A percentile compares a stretch with the other conserved stretches of the same genome.
These are phyloP conservation scores for Herpetomonas tarakana DNA, from an alignment of 208 protist genomes.

Conservation along the genomic window DNA sequence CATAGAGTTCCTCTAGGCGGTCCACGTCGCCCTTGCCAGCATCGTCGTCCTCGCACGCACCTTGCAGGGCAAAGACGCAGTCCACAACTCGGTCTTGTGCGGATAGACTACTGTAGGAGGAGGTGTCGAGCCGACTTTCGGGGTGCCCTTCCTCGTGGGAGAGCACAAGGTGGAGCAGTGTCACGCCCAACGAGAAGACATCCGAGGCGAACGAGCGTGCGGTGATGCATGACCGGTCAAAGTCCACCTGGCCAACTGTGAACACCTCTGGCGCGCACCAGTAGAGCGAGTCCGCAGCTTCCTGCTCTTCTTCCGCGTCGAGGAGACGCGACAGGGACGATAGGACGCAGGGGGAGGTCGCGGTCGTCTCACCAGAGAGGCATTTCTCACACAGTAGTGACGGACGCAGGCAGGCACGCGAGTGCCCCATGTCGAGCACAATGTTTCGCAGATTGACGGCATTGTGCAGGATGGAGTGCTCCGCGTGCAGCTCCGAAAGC, in stretches of 20 bases:
- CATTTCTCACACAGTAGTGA: not conserved
- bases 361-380: not conserved
- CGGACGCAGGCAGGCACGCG: not conserved
- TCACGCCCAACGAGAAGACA: not conserved
- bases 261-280: constrained; percentile 1
- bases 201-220: not conserved
- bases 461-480: not conserved
- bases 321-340: not conserved
- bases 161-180: not conserved
- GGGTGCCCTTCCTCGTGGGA: too few species aligned
- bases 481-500: not conserved
- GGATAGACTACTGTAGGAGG: too few species aligned
- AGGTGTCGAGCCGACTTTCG: too few species aligned
- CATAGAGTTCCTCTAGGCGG: not conserved
- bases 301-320: not conserved
- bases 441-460: not conserved
- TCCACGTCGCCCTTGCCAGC: not conserved
- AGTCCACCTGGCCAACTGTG: not conserved
- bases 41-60: not conserved
- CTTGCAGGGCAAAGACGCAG: not conserved
- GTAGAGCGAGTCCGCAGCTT: not conserved
- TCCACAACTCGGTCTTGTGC: not conserved
- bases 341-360: not conserved
- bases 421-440: not conserved
- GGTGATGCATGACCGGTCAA: not conserved